Base-by-base conservation (phyloP, 192 early-diverging fungal species). In the Kappamyces sp. region DNA sequence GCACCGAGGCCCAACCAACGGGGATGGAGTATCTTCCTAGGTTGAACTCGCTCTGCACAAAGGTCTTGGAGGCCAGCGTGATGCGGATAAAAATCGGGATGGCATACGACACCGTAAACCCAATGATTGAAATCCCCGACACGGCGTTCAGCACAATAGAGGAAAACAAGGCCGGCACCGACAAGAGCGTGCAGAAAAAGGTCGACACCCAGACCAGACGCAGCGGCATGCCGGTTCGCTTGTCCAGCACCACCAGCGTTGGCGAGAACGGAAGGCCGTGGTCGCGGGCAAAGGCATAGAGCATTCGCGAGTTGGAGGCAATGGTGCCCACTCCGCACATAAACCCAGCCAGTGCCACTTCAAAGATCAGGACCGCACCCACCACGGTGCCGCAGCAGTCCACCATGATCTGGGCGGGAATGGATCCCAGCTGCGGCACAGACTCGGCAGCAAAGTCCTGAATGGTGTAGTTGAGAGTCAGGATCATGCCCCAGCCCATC, bases 201-300 rank as follows among this genome's bases (percentile, higher is more conserved):
- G 67, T 67, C 40, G 70, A 66, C 38, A 76, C 33, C 72, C 74
- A 79, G 36, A 79, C 66, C 36, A 65, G 47, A 39, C 68, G 64
- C 46, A 78, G 47, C 42, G 78, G 78, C 59, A 75, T 70, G 34
- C 63, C 60, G 53, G 71, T 58, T 23, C 51, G 53, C 7, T 38
- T 9, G 68, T 80, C 63, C 34, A 79, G 54, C n/a, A 63, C 51
- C 44, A 46, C 15, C 59, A 60, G 71, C 62, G 66, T 70, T 6
- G 13, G 40, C 36, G 70, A 73, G 35, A 49, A 51, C 35, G 78
- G 75, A 40, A 80, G 63, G 23, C 69, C 72, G 15, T 68, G 67
- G 63, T 80, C 78, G 46, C 78, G 72, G 55, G 75, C 66, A 57
- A 80, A 75, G 4, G 78, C 73, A 58, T 78, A 80, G 37, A 79